Base-by-base conservation (phyloP, 352 stramenopile genomes). In the Globisporangium polare region DNA sequence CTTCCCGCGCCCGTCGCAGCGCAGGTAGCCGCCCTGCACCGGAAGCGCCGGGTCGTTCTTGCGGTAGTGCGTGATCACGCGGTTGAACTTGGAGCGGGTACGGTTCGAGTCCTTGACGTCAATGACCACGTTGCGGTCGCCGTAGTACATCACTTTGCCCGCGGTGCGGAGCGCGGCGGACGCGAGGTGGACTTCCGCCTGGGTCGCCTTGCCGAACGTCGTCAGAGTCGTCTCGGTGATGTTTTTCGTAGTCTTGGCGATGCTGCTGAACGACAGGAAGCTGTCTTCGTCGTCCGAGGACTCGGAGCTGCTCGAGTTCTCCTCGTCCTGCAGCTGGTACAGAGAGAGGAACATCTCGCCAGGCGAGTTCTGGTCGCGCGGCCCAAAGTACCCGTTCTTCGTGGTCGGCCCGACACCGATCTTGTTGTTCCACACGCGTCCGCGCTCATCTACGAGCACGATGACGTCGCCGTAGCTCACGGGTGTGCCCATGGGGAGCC, bases 401-500 rank as follows among this genome's bases (percentile, higher is more conserved):
- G 79, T 87, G 33, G 80, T 89, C 2, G 83, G 83, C 0, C 80
- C 80, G 6, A 85, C 71, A 52, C 86, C 80, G 61, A 91, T 90
- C 60, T 94, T 94, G 76, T 93, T 94, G 73, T 94, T 94, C 86
- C 86, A 94, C 8, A 93, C 82, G 43, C 68, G 66, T 17, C 75
- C 77, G 43, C 67, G 61, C 37, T 80, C 73, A 55, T 94, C 80
- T 31, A 88, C 77, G n/a, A 94, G 76, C 56, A 92, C 75, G n/a
- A 94, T 71, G 15, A 92, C 80, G 49, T 92, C 83, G 42, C 83
- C 83, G 42, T 94, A 94, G 66, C 78, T 88, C 57, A 94, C 81
- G 17, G 86, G 80, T 3, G 72, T 83, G 17, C 86, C 86, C 12
- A 75, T 49, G 1, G 67, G 68, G 17, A 87, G 52, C 24, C 82